These are phyloP conservation scores for Chenopodium album DNA, from an alignment of 148 eudicot species.

Conservation along the genomic window DNA sequence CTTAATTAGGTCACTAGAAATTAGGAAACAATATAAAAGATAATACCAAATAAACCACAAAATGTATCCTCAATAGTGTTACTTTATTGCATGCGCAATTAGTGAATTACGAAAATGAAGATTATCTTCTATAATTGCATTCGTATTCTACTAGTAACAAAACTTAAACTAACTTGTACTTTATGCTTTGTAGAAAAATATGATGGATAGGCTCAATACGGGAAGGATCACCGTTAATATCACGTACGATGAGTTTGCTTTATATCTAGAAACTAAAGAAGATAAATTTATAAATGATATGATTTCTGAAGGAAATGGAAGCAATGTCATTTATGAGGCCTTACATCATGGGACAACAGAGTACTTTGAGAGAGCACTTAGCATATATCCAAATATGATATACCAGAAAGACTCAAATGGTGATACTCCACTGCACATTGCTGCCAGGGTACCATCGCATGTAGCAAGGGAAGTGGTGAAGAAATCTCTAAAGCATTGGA, in stretches of 20 bases:
- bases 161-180: no score
- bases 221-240: background rate
- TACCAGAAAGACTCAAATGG: slow-evolving; percentile 10
- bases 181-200: slow-evolving; percentile 3
- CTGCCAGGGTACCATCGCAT: slow-evolving; percentile 13
- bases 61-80: no score
- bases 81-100: no score
- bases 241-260: background rate
- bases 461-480: no score
- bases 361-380: background rate
- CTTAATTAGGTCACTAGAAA: no score
- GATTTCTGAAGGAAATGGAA: background rate
- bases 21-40: no score
- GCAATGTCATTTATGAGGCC: slow-evolving; percentile 2
- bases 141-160: no score
- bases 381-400: background rate
- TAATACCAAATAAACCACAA: no score
- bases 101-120: no score
- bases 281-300: no score
- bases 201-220: background rate
- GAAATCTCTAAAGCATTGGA: background rate
- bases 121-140: no score
- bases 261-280: background rate
- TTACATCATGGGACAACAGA: background rate
- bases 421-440: slow-evolving; percentile 20